phyloP scores from a whole-genome alignment of 2,329 filamentous ascomycete species.

The Hymenoscyphus fraxineus region DNA sequence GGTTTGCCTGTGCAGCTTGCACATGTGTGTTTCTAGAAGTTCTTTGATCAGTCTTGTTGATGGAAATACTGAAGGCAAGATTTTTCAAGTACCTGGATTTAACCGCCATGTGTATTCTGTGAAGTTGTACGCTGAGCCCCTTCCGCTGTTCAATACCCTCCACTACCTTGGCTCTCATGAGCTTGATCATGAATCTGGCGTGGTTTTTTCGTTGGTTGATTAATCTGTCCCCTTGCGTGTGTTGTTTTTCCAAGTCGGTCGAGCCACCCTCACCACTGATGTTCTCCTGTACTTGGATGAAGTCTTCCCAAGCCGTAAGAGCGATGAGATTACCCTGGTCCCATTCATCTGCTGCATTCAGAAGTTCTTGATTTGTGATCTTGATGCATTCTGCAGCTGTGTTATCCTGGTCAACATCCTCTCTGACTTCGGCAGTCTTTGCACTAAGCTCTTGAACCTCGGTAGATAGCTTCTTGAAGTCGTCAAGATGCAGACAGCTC shows the following conservation, averaged over 20 bases:
- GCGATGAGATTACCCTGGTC: constrained; percentile 20
- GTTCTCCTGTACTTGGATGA: constrained; percentile 17
- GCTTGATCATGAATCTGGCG: constrained; percentile 21
- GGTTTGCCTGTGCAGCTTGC: constrained; percentile 5
- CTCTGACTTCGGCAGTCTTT: constrained; percentile 15
- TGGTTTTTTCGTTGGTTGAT: constrained; percentile 19
- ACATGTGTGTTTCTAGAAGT: neutral
- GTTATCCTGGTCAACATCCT: constrained; percentile 14
- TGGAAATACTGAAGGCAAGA: neutral
- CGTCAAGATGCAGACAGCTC: constrained; percentile 17
- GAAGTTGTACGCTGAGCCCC: constrained; percentile 19
- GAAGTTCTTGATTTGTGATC: constrained; percentile 13
- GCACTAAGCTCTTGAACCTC: constrained; percentile 15
- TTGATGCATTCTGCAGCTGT: constrained; percentile 13
- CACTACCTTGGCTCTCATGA: constrained; percentile 21
- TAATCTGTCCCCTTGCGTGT: constrained; percentile 10
- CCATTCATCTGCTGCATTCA: constrained; percentile 18
- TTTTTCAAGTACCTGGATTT: constrained; percentile 1
- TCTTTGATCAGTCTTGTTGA: neutral
- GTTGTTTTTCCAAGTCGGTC: constrained; percentile 14
- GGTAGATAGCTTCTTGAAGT: constrained; percentile 16
- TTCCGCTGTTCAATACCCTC: constrained; percentile 20
- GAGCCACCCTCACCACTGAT: neutral
- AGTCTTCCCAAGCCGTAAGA: constrained; percentile 23
- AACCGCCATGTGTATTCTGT: constrained; percentile 17